Percentiles rank a stretch among this genome's conserved stretches.
These are phyloP conservation scores for Entelexis paramagnoliae DNA, from an alignment of 1,139 yeast species.

Conservation along the genomic window DNA sequence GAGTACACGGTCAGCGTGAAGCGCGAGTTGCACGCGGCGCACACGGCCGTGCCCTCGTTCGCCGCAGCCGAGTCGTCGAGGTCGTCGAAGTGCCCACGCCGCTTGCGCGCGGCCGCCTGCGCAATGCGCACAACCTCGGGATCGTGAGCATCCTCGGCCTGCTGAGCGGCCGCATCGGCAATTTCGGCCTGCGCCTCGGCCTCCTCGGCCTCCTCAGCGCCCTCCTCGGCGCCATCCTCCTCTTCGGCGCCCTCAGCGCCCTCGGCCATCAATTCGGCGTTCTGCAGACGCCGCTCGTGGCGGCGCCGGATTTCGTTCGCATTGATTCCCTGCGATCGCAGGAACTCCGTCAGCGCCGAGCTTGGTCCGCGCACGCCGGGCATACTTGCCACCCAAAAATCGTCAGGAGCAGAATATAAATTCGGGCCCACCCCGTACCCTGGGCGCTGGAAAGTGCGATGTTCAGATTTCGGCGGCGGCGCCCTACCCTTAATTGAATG, in stretches of 20 bases:
- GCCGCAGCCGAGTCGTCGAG: constrained; percentile 20
- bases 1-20: constrained; percentile 61
- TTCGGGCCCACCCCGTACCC: not conserved
- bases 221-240: too few species aligned
- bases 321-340: constrained; percentile 66
- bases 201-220: constrained; percentile 26
- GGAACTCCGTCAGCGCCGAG: constrained; percentile 37
- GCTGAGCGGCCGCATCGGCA: constrained; percentile 11
- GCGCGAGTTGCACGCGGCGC: constrained; percentile 48
- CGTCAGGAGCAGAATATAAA: not conserved
- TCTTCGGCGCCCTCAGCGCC: too few species aligned
- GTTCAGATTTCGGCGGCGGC: too few species aligned
- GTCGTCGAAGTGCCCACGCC: constrained; percentile 20
- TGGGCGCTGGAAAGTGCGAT: too few species aligned
- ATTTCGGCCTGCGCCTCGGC: constrained; percentile 17
- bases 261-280: constrained; percentile 33
- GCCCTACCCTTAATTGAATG: constrained; percentile 3
- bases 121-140: constrained; percentile 25
- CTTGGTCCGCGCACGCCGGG: constrained; percentile 28
- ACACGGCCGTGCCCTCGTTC: constrained; percentile 29
- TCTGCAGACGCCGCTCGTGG: constrained; percentile 31
- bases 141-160: constrained; percentile 13
- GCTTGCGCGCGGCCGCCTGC: constrained; percentile 24
- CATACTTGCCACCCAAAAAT: constrained; percentile 12
- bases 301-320: constrained; percentile 68